Evolutionary conservation across 371 early-diverging fungal species (phyloP), one percentile per base, ranked within the genome.

Genomic region (Mortierella sp.): DNA sequence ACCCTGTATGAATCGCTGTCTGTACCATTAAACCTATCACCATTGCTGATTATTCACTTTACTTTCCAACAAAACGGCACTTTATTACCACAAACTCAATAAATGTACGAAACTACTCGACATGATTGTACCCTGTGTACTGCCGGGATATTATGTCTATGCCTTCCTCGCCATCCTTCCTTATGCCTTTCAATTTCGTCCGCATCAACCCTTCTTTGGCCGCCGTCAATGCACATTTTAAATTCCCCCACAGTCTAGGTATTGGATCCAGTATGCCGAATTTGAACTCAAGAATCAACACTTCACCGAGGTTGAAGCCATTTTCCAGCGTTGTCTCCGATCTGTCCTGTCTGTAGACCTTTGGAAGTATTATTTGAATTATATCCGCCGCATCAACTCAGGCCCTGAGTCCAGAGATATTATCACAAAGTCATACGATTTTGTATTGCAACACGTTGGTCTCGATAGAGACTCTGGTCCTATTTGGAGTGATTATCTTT

Each of bases 401-500:
- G 87, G 87, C n/a, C 88, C 89, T n/a, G 95, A 95, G 68, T 86
- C 91, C 47, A 88, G 94, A 41, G 85, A 82, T 7, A 91, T 92
- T 33, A 92, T 98, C 72, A 87, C 87, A 77, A 90, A 94, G 74
- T 94, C 97, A 6, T 98, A 92, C 86, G 97, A 97, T 74, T 95
- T 92, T 83, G 96, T 94, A 9, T 84, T 98, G 21, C 87, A 90
- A 62, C 92, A 95, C 72, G 90, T 97, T 38, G 99, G 98, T 9
- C 83, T 91, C n/a, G 98, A 98, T 83, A 92, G 91, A 66, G 96
- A 96, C 47, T 90, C 97, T 16, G 97, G 96, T 0, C 84, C 87
- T 36, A 91, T 98, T 45, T 98, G 99, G 99, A 83, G 87, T 22
- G 95, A 96, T 66, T 98, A 96, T 74, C 86, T 98, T 28, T 87